phyloP scores from a whole-genome alignment of 768 basidiomycete genomes.

The Paxillus ammoniavirescens region DNA sequence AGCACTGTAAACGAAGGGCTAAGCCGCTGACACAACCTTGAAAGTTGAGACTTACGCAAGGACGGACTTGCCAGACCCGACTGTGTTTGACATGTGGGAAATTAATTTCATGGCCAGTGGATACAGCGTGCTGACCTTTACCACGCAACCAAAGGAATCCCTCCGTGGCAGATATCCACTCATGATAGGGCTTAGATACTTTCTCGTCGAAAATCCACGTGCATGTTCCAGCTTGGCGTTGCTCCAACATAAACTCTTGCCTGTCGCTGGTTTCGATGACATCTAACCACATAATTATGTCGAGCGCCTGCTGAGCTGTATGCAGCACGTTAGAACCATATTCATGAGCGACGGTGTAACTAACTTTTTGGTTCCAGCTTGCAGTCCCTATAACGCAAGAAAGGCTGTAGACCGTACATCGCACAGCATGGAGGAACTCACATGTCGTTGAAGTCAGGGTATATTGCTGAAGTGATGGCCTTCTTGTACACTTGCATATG shows the following conservation, averaged over 20 bases:
- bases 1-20: conserved; percentile 16
- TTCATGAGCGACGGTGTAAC: background rate
- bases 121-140: too few relatives aligned
- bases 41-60: too few relatives aligned
- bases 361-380: conserved; percentile 24
- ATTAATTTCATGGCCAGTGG: too few relatives aligned
- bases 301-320: conserved; percentile 22
- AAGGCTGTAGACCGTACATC: background rate
- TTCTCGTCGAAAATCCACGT: too few relatives aligned
- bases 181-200: too few relatives aligned
- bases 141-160: too few relatives aligned
- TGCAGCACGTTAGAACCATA: conserved; percentile 2
- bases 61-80: too few relatives aligned
- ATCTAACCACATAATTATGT: background rate
- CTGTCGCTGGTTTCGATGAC: too few relatives aligned
- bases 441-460: conserved; percentile 21
- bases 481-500: conserved; percentile 22
- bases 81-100: too few relatives aligned
- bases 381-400: conserved; percentile 9
- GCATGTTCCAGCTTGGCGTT: too few relatives aligned
- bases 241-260: too few relatives aligned
- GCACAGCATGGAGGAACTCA: background rate
- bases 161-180: too few relatives aligned
- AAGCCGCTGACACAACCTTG: background rate
- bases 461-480: conserved; percentile 12